phyloP scores from a whole-genome alignment of 163 green algal genomes.

The Volvox carteri region DNA sequence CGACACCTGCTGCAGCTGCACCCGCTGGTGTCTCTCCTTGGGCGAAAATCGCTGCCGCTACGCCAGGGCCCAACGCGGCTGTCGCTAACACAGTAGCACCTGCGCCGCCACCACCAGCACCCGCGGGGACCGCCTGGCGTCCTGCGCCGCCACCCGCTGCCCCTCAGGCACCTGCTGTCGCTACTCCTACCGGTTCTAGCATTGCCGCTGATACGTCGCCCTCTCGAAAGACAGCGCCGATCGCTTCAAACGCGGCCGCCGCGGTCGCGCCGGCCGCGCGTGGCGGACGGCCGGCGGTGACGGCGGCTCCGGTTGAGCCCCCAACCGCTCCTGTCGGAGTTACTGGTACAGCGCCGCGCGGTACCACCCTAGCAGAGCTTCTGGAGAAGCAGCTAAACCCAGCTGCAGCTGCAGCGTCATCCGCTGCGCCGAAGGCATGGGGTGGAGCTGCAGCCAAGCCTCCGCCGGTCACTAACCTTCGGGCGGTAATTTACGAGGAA shows the following conservation, averaged over 20 bases:
- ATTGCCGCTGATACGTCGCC: not conserved
- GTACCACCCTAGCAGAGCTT: constrained; percentile 68
- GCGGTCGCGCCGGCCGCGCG: constrained; percentile 19
- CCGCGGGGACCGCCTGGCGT: not conserved
- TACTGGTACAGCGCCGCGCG: constrained; percentile 49
- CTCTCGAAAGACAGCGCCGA: not conserved
- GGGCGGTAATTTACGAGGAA: constrained; percentile 65
- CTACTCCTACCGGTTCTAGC: not conserved
- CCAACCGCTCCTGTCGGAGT: not conserved
- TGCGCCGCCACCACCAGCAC: not conserved
- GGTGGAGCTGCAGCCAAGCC: constrained; percentile 40
- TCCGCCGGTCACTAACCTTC: constrained; percentile 47
- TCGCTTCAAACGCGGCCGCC: not conserved
- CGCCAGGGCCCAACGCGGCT: not conserved
- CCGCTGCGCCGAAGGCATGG: constrained; percentile 41
- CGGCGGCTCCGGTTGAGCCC: not conserved
- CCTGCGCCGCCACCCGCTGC: not conserved
- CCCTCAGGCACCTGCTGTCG: not conserved
- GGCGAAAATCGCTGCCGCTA: constrained; percentile 44
- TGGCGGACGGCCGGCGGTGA: not conserved
- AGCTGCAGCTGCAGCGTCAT: not conserved
- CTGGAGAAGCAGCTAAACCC: constrained; percentile 70
- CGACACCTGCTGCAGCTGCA: not conserved
- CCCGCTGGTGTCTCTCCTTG: constrained; percentile 23
- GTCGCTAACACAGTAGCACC: not conserved